Base-by-base conservation (phyloP, 257 asterid genomes). In the Ilex aquifolium region DNA sequence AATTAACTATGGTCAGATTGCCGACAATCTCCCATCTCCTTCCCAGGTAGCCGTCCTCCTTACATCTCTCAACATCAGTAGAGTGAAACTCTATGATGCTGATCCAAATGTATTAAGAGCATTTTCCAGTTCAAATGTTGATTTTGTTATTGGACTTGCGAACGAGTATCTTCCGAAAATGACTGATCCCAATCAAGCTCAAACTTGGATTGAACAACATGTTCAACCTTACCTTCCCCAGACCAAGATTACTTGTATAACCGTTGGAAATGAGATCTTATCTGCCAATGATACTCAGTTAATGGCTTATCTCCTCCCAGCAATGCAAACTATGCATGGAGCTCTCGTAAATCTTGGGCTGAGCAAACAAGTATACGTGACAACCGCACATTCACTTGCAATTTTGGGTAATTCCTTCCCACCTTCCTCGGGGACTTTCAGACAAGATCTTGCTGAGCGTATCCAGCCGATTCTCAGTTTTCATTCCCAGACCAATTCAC, bases 341-440 rank as follows among this genome's bases (percentile, higher is more conserved):
- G 57, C 57, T 21, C 57, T 53, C 11, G 57, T 53, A 6, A 53
- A 53, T 53, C 57, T 53, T 21, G 57, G 57, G 9, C 57, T 53
- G 15, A 46, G 52, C 52, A 53, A 53, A 53, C 57, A 53, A 53
- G 30, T 53, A n/a, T 53, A 53, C 15, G 57, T 53, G 30, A 53
- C 57, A 53, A 53, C 57, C 4, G 57, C 57, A 53, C 57, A 53
- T 21, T 53, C 57, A 21, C 57, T 53, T 15, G 30, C 27, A 53
- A 53, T 53, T 14, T 53, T 53, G 15, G 30, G 30, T 7, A 53
- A 53, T 21, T 53, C 57, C 2, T 53, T 53, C 31, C 57, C 57
- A 10, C 57, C 57, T 53, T 53, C 57, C 15, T 15, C 57, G 27
- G 57, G 57, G 7, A 7, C 57, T 53, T 53, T 53, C 57, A 15